phyloP scores from a whole-genome alignment of 2,329 filamentous ascomycete genomes.

The Trichoderma oligosporum region DNA sequence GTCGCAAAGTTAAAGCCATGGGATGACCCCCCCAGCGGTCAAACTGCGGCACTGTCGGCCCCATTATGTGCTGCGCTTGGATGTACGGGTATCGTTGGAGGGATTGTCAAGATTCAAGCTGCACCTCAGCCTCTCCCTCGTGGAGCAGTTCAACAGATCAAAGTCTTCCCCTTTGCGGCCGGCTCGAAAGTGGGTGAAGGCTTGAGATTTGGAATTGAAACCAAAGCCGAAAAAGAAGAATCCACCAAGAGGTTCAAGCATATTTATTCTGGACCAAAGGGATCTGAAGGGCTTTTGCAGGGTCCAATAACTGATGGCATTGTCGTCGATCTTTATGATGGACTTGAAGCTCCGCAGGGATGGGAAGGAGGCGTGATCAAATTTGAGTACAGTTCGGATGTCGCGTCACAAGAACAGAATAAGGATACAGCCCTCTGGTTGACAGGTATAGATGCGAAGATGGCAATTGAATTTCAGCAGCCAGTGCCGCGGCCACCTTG shows the following conservation, averaged over 20 bases:
- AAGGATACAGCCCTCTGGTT: conserved; percentile 64
- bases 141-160: conserved; percentile 62
- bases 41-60: conserved; percentile 75
- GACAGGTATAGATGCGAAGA: conserved; percentile 69
- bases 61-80: conserved; percentile 71
- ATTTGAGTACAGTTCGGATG: conserved; percentile 55
- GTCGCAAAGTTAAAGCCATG: conserved; percentile 73
- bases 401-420: conserved; percentile 36
- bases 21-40: conserved; percentile 81
- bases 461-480: conserved; percentile 70
- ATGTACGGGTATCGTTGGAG: conserved; percentile 71
- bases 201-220: conserved; percentile 83
- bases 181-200: conserved; percentile 57
- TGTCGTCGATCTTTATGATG: conserved; percentile 60
- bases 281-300: conserved; percentile 62
- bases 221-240: conserved; percentile 77
- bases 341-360: conserved; percentile 50
- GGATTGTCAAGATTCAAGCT: conserved; percentile 81
- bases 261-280: conserved; percentile 60
- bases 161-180: conserved; percentile 74
- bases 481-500: conserved; percentile 64
- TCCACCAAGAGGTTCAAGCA: conserved; percentile 66
- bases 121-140: conserved; percentile 69
- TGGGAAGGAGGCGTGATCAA: conserved; percentile 84
- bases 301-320: conserved; percentile 89